Evolutionary conservation across 139 green algal species (phyloP), one percentile per base, ranked within the genome.

Genomic region (Coelastrella sp.): DNA sequence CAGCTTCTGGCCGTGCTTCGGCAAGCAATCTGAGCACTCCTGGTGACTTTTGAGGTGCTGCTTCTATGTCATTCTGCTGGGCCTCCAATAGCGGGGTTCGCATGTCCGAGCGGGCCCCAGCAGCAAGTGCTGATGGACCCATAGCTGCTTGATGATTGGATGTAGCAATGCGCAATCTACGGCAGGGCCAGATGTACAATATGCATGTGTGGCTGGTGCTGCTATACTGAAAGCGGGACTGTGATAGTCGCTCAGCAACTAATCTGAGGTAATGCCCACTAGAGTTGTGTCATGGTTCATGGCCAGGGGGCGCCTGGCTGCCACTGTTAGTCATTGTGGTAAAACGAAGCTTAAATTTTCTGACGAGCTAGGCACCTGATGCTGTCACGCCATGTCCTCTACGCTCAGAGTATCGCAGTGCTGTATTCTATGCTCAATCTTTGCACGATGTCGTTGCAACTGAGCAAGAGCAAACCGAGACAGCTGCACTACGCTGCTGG

Each of bases 1-100:
- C 5, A 32, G 68, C 84, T 59, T 89, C 78, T 84, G 59, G 14
- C 71, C 16, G 20, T 88, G 89, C 22, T 90, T 80, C 92, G 91
- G 90, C 73, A 4, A 80, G 65, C 4, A 77, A 71, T 19, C 77
- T 75, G 2, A 64, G 17, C 0, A 86, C 76, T n/a, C 71, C 23
- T 20, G 66, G 22, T n/a, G 78, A 32, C 73, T 23, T 61, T 64
- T 68, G n/a, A 66, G 5, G 16, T 75, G 19, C 64, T 92, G 85
- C 73, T 80, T 73, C 88, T 93, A 75, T 11, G 23, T 86, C 58
- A 23, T 6, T 23, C 5, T 22, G 14, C 22, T 22, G 14, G 7
- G 7, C 7, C 14, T 14, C 16, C 17, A 76, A 6, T 14, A 76
- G 68, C 5, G 68, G 68, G 8, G 68, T 76, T 6, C 17, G 68